Evolutionary conservation across 805 yeast species (phyloP), one percentile per base, ranked within the genome.

Genomic region (Candida endomychidarum): DNA sequence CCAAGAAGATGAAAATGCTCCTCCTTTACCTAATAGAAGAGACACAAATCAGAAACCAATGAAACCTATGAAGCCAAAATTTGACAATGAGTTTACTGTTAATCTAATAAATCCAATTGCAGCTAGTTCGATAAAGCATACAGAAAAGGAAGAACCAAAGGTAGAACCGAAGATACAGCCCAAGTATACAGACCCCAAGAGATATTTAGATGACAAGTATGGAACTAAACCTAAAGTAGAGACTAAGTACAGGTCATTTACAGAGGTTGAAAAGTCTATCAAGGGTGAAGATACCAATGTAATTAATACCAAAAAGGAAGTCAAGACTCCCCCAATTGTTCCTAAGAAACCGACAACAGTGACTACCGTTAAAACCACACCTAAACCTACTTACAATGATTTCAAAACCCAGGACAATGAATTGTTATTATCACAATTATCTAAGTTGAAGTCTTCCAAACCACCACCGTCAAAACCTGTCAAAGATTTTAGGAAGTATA

Each of bases 401-500:
- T 15, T 32, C 27, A 21, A 37, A 20, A 21, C 23, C 22, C 34
- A 42, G 20, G 67, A 63, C 28, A 39, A 57, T 3, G 57, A 57
- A 33, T 40, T 47, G 5, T 47, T 63, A 33, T 33, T 52, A 31
- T 32, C 54, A 3, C 66, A 61, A 34, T 46, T 61, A 47, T 48
- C 50, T 26, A 57, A 59, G 52, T 8, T 26, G 37, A 18, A 43
- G 36, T 15, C 39, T 23, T 35, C 41, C 26, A 26, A 21, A 21
- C 40, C 35, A 16, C 35, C 34, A 18, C 40, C 37, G 24, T 40
- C 43, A 9, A 18, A 38, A 22, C 44, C 46, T 14, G 21, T 39
- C 10, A 42, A 43, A n/a, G 18, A 38, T 3, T 35, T 35, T 19
- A 35, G 29, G 5, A 35, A 34, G 16, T 34, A 23, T 16, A 24